A percentile compares a stretch with the other conserved stretches of the same genome.
Conservation (phyloP, 2,329 filamentous ascomycete genomes). For the Akanthomyces muscarius region DNA sequence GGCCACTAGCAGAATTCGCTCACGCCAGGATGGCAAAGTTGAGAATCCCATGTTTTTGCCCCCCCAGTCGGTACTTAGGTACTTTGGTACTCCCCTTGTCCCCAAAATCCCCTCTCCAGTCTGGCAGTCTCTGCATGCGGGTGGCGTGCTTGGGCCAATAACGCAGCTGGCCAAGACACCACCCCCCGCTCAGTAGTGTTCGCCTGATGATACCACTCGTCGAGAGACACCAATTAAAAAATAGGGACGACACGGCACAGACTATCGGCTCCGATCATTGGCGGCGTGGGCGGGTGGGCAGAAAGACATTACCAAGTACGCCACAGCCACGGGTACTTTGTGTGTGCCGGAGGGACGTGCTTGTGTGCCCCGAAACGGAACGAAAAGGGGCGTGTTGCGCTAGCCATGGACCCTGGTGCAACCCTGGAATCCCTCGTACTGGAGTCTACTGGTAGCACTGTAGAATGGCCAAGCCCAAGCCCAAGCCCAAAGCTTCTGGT, state of each 20-base stretch:
- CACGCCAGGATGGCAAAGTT: conserved; percentile 10
- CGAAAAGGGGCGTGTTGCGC: not conserved
- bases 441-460: too few species aligned
- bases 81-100: not conserved
- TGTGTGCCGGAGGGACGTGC: not conserved
- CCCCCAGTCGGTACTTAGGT: not conserved
- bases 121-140: not conserved
- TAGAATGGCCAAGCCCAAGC: too few species aligned
- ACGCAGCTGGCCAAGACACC: not conserved
- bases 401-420: not conserved
- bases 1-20: not conserved
- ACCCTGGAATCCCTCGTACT: not conserved
- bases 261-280: not conserved
- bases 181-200: not conserved
- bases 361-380: not conserved
- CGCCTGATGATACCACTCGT: not conserved
- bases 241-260: not conserved
- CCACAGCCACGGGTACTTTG: too few species aligned
- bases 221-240: not conserved
- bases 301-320: too few species aligned
- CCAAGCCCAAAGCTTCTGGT: not conserved
- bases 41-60: conserved; percentile 7
- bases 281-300: not conserved
- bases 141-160: not conserved
- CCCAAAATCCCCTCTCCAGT: not conserved